A percentile compares a stretch with the other conserved stretches of the same genome.
Conservation (phyloP, 2,329 filamentous ascomycete genomes). For the Arthrobotrys conoides region DNA sequence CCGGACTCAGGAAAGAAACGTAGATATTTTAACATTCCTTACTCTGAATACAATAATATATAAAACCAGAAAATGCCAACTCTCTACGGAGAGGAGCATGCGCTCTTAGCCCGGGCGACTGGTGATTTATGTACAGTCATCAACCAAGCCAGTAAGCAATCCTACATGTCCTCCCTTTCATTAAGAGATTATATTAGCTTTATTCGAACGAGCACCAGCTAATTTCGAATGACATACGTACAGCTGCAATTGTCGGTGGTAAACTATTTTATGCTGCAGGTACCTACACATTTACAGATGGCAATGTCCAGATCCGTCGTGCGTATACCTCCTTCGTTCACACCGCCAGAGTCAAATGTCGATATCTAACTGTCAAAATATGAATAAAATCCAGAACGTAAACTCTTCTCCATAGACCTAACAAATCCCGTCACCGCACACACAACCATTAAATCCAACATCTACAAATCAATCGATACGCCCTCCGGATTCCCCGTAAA, state of each 20-base stretch:
- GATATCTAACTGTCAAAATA: slow-evolving; percentile 8
- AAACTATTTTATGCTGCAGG: slow-evolving; percentile 47
- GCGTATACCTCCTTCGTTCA: slow-evolving; percentile 4
- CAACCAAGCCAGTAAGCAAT: slow-evolving; percentile 48
- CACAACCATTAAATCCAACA: slow-evolving; percentile 25
- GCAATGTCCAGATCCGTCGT: slow-evolving; percentile 44
- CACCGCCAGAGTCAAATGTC: neutral
- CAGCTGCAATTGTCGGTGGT: slow-evolving; percentile 50
- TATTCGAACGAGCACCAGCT: no score
- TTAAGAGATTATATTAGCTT: no score
- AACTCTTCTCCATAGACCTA: slow-evolving; percentile 49
- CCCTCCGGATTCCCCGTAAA: slow-evolving; percentile 27
- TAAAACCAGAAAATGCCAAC: slow-evolving; percentile 23
- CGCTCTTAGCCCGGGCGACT: slow-evolving; percentile 35
- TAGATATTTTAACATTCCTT: neutral
- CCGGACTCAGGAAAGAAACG: no score
- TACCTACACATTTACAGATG: slow-evolving; percentile 50
- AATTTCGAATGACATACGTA: neutral
- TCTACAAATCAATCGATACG: slow-evolving; percentile 34
- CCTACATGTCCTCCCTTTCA: neutral
- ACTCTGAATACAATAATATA: neutral
- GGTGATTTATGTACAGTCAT: slow-evolving; percentile 33
- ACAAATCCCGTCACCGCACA: slow-evolving; percentile 27
- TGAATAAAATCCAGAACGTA: slow-evolving; percentile 27
- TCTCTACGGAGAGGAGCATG: slow-evolving; percentile 35